Conservation (phyloP, 2,329 filamentous ascomycete species). For the Dryadomyces sulphureus region DNA sequence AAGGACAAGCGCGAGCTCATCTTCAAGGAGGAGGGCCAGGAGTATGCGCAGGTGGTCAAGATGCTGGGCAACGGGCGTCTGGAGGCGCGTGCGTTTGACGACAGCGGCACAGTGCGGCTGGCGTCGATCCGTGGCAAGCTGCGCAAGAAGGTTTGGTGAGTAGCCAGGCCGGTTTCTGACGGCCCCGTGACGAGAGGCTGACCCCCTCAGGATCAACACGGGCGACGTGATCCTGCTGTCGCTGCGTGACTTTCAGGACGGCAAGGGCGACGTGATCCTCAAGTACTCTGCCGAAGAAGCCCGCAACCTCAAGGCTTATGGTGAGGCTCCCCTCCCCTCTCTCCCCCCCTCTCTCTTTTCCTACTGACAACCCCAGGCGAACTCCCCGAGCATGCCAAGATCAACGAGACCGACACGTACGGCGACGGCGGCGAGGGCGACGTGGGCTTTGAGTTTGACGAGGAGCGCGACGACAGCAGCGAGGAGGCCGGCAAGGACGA, state of each 20-base stretch:
- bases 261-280: constrained; percentile 83
- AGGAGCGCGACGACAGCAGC: constrained; percentile 57
- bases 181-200: constrained; percentile 32
- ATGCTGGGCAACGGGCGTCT: constrained; percentile 53
- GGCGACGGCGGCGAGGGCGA: constrained; percentile 87
- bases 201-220: constrained; percentile 42
- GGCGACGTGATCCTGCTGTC: constrained; percentile 83
- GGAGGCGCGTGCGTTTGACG: constrained; percentile 84
- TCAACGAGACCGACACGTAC: constrained; percentile 98
- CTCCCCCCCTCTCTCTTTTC: neutral
- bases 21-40: constrained; percentile 96
- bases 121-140: constrained; percentile 74
- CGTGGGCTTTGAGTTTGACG: constrained; percentile 97
- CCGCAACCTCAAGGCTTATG: constrained; percentile 82
- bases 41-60: constrained; percentile 55
- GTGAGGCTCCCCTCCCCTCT: constrained; percentile 1
- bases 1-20: constrained; percentile 97
- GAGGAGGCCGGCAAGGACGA: constrained; percentile 37
- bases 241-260: constrained; percentile 73
- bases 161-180: constrained; percentile 17
- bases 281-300: constrained; percentile 97
- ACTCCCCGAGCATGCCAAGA: constrained; percentile 93
- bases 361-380: constrained; percentile 41
- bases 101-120: constrained; percentile 66
- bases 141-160: constrained; percentile 88